Percentiles rank a stretch among this genome's conserved stretches.
Evolutionary conservation across 148 eudicot genomes (phyloP).

Genomic region (Linanthus parryae): DNA sequence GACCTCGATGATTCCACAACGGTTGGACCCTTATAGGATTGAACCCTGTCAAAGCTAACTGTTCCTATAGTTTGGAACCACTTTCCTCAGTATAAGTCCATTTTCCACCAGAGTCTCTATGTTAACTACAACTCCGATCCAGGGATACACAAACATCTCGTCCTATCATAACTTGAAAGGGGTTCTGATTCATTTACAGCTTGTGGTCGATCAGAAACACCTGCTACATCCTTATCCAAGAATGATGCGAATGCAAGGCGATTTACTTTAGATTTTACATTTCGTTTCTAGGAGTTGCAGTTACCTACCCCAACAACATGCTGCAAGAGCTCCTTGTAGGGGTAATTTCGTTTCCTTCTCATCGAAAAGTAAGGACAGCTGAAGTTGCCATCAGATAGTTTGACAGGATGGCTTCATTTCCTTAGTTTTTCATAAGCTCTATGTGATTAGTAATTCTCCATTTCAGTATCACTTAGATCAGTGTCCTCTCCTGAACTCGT

Average conservation of each 20-base stretch:
- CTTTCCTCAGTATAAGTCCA: slow-evolving; percentile 77
- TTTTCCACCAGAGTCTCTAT: slow-evolving; percentile 52
- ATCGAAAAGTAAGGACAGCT: slow-evolving; percentile 80
- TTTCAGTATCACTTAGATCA: slow-evolving; percentile 73
- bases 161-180: slow-evolving; percentile 44
- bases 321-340: slow-evolving; percentile 64
- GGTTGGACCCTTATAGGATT: slow-evolving; percentile 83
- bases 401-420: slow-evolving; percentile 43
- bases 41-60: slow-evolving; percentile 60
- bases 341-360: slow-evolving; percentile 63
- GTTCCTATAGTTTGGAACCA: slow-evolving; percentile 89
- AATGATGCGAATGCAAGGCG: slow-evolving; percentile 69
- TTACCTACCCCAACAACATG: slow-evolving; percentile 78
- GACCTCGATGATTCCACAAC: slow-evolving; percentile 77
- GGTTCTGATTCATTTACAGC: slow-evolving; percentile 29
- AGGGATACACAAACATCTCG: slow-evolving; percentile 94
- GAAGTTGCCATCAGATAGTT: slow-evolving; percentile 51
- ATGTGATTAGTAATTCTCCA: slow-evolving; percentile 63
- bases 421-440: slow-evolving; percentile 57
- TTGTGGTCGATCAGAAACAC: slow-evolving; percentile 41
- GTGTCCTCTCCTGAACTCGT: slow-evolving; percentile 67
- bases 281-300: slow-evolving; percentile 63
- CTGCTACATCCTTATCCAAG: slow-evolving; percentile 45
- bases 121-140: slow-evolving; percentile 88
- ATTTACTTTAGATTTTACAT: slow-evolving; percentile 72